Percentiles rank a stretch among this genome's conserved stretches.
phyloP scores from a whole-genome alignment of 23 red algal genomes.

The Chondrus crispus region DNA sequence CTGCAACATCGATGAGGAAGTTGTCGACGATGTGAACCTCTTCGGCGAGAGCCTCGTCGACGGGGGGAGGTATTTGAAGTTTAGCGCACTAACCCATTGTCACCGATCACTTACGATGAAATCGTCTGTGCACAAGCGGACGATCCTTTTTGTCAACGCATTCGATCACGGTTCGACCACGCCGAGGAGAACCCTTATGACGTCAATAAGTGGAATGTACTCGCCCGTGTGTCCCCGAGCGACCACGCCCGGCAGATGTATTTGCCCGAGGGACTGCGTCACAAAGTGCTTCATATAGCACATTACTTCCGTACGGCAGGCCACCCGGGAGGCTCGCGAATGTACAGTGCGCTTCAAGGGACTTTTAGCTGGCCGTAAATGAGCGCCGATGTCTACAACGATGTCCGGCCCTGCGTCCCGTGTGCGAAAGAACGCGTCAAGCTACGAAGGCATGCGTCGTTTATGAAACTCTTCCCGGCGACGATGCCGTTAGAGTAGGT shows the following conservation, averaged over 20 bases:
- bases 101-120: too few species aligned
- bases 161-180: too few species aligned
- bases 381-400: not conserved
- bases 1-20: too few species aligned
- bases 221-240: not conserved
- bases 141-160: too few species aligned
- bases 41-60: too few species aligned
- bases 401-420: not conserved
- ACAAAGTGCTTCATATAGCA: not conserved
- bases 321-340: not conserved
- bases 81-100: too few species aligned
- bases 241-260: not conserved
- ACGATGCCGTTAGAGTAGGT: not conserved
- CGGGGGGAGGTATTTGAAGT: too few species aligned
- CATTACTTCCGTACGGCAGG: not conserved
- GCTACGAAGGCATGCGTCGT: not conserved
- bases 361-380: too few species aligned
- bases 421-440: not conserved
- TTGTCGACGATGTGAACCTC: too few species aligned
- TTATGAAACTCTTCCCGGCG: not conserved
- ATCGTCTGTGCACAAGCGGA: too few species aligned
- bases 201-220: not conserved
- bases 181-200: too few species aligned
- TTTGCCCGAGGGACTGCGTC: not conserved
- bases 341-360: not conserved